Base-by-base conservation (phyloP, 768 basidiomycete genomes). In the Collybia sordida region DNA sequence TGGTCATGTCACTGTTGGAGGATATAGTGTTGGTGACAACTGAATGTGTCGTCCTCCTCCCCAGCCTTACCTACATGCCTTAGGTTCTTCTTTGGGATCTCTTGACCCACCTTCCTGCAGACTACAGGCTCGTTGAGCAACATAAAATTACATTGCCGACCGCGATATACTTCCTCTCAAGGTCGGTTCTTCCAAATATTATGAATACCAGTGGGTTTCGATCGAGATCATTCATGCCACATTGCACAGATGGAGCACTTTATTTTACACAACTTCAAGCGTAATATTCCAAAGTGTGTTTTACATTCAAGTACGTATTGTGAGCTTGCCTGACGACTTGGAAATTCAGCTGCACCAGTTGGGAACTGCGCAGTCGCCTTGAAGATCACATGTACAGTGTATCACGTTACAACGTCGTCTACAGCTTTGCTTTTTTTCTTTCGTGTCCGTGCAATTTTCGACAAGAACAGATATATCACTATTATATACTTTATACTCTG, bases 41-140 rank as follows among this genome's bases (percentile, higher is more conserved):
- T n/a, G n/a, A n/a, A n/a, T n/a, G n/a, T n/a, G n/a, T n/a, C 15
- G 15, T 28, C 25, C 17, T 23, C 5, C 11, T 18, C 15, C 36
- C 24, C 17, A 15, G 7, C 21, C n/a, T 8, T 7, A 24, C 14
- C 3, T 12, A 8, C 3, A 25, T 24, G n/a, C 18, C 43, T 4
- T 42, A 70, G 65, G 60, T 65, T 4, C 47, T 62, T 35, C 42
- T 63, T 27, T 72, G 70, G 70, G 68, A 71, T 45, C 57, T 68
- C 14, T 54, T 68, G 4, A 46, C 58, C 4, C 59, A 61, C 23
- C 37, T 68, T 4, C 57, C 57, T 22, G 58, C 62, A 2, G 69
- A 72, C 25, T 59, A 61, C 14, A 49, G 42, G 15, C 50, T 71
- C 4, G 14, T 64, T 9, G 57, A 52, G 36, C 51, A 51, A 35